Percentiles rank a stretch among this genome's conserved stretches.
phyloP scores from a whole-genome alignment of 768 basidiomycete genomes.

The Hebeloma cylindrosporum region DNA sequence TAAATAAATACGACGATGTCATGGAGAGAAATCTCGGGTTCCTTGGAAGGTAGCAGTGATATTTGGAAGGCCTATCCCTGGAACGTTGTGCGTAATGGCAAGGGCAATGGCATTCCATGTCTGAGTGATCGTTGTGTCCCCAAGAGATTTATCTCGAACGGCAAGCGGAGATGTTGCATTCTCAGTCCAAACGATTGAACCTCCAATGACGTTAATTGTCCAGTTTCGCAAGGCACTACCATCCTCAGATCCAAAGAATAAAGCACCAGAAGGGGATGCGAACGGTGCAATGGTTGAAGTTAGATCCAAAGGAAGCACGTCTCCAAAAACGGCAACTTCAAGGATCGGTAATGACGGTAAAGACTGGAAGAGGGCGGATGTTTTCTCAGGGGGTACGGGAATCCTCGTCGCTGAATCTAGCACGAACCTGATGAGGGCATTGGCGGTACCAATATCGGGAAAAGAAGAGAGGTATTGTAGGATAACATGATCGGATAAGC shows the following conservation, averaged over 20 bases:
- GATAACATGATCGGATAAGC: constrained; percentile 55
- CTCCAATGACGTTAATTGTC: constrained; percentile 44
- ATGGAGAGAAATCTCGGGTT: constrained; percentile 31
- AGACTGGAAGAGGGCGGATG: constrained; percentile 39
- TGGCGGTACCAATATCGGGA: constrained; percentile 42
- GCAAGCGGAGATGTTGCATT: constrained; percentile 48
- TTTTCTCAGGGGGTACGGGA: constrained; percentile 40
- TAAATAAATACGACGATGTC: constrained; percentile 21
- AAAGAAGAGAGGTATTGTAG: constrained; percentile 57
- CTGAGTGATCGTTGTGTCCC: constrained; percentile 41
- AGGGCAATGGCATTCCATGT: constrained; percentile 49
- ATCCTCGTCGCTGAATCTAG: constrained; percentile 31
- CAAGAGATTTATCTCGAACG: constrained; percentile 49
- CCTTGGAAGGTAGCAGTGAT: constrained; percentile 43
- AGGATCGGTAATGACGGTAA: constrained; percentile 50
- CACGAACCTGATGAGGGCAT: constrained; percentile 49
- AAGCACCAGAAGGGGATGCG: constrained; percentile 42
- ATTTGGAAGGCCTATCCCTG: constrained; percentile 39
- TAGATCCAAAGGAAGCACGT: constrained; percentile 49
- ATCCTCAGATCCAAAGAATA: constrained; percentile 62
- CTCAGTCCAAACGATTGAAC: constrained; percentile 52
- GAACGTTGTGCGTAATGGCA: constrained; percentile 33
- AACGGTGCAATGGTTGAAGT: constrained; percentile 50
- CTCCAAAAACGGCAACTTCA: constrained; percentile 67
- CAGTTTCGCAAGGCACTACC: constrained; percentile 51